A percentile compares a stretch with the other conserved stretches of the same genome.
phyloP scores from a whole-genome alignment of 208 protist genomes.

The Acanthamoeba lenticulata region DNA sequence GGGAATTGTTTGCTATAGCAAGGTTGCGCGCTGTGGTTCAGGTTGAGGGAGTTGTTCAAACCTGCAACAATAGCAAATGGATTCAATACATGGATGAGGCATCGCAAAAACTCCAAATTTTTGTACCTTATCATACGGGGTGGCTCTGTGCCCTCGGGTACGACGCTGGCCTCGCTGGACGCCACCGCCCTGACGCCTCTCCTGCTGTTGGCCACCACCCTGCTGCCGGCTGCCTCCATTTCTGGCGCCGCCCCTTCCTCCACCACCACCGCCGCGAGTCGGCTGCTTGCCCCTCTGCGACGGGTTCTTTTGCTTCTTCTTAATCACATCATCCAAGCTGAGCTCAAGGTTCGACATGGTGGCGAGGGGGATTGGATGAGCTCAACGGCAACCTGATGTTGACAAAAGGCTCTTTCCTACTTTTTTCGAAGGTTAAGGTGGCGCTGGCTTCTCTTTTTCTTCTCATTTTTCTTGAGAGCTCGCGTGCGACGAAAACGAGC shows the following conservation, averaged over 20 bases:
- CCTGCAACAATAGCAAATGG: too few relatives aligned
- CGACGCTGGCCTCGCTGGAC: background rate
- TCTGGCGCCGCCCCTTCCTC: background rate
- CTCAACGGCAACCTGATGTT: background rate
- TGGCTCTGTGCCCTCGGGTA: background rate
- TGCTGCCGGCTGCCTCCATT: background rate
- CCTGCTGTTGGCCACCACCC: background rate
- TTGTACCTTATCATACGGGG: background rate
- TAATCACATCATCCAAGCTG: background rate
- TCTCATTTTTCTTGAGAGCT: too few relatives aligned
- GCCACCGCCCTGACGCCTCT: background rate
- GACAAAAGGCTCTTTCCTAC: too few relatives aligned
- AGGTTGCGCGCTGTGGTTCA: too few relatives aligned
- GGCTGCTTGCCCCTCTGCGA: background rate
- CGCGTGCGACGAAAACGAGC: background rate
- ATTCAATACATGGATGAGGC: too few relatives aligned
- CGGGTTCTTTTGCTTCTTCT: background rate
- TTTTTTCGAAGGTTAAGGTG: too few relatives aligned
- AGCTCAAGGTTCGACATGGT: slow-evolving; percentile 18
- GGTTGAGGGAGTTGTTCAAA: too few relatives aligned
- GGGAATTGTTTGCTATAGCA: background rate
- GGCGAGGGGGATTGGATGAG: background rate
- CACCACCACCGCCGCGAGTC: background rate
- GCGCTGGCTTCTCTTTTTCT: too few relatives aligned
- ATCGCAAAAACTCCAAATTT: too few relatives aligned